Conservation (phyloP, 305 asterid genomes). For the Ajuga reptans region DNA sequence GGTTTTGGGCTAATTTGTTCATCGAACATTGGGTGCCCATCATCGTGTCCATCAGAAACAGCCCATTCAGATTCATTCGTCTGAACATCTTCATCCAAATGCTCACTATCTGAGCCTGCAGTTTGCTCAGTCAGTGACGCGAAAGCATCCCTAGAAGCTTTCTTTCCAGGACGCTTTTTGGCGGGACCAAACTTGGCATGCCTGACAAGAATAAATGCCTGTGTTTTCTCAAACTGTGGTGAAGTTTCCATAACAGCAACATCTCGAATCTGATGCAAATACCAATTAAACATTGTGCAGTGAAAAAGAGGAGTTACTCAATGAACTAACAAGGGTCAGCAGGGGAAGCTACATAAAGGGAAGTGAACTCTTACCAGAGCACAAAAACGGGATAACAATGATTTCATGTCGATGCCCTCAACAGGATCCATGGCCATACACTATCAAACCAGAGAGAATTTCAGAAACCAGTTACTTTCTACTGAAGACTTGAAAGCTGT, state of each 20-base stretch:
- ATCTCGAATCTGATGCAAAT: conserved; percentile 53
- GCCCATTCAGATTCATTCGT: conserved; percentile 26
- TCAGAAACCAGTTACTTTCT: background rate
- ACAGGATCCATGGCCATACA: conserved; percentile 48
- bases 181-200: conserved; percentile 65
- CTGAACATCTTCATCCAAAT: conserved; percentile 28
- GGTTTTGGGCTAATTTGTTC: conserved; percentile 14
- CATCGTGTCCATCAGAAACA: conserved; percentile 24
- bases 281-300: background rate
- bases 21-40: conserved; percentile 27
- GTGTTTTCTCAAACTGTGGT: conserved; percentile 52
- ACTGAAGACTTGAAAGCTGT: background rate
- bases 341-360: conserved; percentile 9
- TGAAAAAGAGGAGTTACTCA: background rate
- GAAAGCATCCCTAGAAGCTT: conserved; percentile 29
- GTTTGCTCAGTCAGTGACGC: conserved; percentile 24
- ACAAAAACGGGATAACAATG: conserved; percentile 49
- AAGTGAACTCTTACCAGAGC: conserved; percentile 47
- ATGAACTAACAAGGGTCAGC: background rate
- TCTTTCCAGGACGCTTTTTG: conserved; percentile 56
- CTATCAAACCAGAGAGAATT: conserved; percentile 31
- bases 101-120: conserved; percentile 14
- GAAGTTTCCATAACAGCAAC: conserved; percentile 49
- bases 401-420: conserved; percentile 34
- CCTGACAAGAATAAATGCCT: conserved; percentile 61